These are phyloP conservation scores for Calonectria montana DNA, from an alignment of 2,329 filamentous ascomycete genomes.

Conservation along the genomic window DNA sequence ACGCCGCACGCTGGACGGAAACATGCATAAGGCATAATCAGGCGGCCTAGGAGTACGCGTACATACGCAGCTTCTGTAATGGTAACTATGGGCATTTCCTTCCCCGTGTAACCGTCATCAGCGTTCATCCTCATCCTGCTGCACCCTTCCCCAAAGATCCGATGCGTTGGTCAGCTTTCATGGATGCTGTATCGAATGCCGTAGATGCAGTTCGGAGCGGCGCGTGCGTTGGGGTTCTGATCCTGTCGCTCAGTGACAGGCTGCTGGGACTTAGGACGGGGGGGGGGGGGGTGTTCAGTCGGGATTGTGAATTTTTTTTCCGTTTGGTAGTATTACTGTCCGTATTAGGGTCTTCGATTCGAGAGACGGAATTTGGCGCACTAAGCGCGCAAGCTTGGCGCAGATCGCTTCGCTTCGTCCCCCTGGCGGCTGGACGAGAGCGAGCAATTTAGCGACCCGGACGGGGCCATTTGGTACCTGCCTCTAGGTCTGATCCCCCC, in stretches of 20 bases:
- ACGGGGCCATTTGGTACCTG: slow-evolving; percentile 5
- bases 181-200: slow-evolving; percentile 3
- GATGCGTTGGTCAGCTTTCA: slow-evolving; percentile 4
- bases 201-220: slow-evolving; percentile 5
- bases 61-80: background rate
- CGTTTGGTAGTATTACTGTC: background rate
- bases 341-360: slow-evolving; percentile 9
- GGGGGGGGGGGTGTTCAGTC: background rate
- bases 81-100: background rate
- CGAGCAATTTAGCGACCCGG: background rate
- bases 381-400: slow-evolving; percentile 30
- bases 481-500: background rate
- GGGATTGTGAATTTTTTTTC: background rate
- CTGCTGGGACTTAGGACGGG: background rate
- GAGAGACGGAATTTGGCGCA: slow-evolving; percentile 22
- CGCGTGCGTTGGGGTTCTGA: background rate
- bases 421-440: background rate
- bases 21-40: background rate
- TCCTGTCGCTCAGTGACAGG: slow-evolving; percentile 1
- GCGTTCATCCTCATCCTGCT: background rate
- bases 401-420: background rate
- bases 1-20: slow-evolving; percentile 3
- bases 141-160: background rate
- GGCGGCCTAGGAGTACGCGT: background rate
- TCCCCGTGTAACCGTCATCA: background rate